Evolutionary conservation across 345 rosid species (phyloP).

Genomic region (Acer yangbiense): DNA sequence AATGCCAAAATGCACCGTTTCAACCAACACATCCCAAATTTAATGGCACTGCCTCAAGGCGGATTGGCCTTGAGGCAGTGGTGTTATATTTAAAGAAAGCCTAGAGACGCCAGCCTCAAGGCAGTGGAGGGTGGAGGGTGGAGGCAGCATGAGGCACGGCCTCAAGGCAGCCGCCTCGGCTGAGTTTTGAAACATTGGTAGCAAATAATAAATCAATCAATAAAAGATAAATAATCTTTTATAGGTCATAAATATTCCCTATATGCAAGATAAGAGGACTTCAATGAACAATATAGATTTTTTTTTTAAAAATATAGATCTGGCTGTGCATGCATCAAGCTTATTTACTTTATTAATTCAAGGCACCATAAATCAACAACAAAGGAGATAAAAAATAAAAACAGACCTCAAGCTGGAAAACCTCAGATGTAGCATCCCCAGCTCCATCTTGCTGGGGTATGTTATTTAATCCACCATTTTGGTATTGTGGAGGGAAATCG

Average conservation of each 20-base stretch:
- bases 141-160: too few species aligned
- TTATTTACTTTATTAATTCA: neutral
- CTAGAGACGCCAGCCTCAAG: too few species aligned
- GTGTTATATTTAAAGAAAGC: too few species aligned
- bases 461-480: constrained; percentile 64
- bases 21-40: too few species aligned
- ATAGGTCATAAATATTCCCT: neutral
- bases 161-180: too few species aligned
- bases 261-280: neutral
- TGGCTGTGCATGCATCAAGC: neutral
- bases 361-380: neutral
- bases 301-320: neutral
- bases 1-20: too few species aligned
- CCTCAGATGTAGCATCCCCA: constrained; percentile 53
- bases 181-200: too few species aligned
- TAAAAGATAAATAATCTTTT: neutral
- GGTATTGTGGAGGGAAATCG: constrained; percentile 64
- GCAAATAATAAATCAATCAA: neutral
- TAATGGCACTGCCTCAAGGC: too few species aligned
- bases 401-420: constrained; percentile 39
- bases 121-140: too few species aligned
- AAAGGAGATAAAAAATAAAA: neutral
- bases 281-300: neutral
- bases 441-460: constrained; percentile 99
- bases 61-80: too few species aligned